Evolutionary conservation across 2,329 filamentous ascomycete species (phyloP).

Genomic region (Elsinoe australis): DNA sequence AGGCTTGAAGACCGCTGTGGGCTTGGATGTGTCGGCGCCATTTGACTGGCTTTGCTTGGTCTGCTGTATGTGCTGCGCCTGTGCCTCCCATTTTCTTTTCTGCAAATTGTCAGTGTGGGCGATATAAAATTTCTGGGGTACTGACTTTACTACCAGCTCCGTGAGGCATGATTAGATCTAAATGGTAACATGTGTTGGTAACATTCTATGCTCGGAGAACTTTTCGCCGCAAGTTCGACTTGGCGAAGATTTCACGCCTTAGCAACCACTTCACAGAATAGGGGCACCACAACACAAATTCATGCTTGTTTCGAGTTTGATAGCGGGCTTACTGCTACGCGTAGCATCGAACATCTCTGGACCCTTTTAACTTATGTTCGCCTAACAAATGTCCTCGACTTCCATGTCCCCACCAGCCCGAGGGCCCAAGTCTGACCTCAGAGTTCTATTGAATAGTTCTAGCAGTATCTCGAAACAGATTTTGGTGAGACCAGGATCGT

Average conservation of each 20-base stretch:
- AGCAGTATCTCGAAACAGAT: conserved; percentile 86
- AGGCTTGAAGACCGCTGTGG: conserved; percentile 61
- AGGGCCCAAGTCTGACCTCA: conserved; percentile 72
- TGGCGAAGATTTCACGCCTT: too few relatives aligned
- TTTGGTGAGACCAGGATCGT: conserved; percentile 78
- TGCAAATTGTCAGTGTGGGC: neutral
- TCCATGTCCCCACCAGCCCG: conserved; percentile 46
- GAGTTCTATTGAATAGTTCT: conserved; percentile 70
- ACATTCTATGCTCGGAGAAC: neutral
- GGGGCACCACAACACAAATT: too few relatives aligned
- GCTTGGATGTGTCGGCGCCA: conserved; percentile 53
- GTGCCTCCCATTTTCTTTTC: conserved; percentile 8
- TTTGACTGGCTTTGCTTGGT: conserved; percentile 6
- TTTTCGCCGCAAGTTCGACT: neutral
- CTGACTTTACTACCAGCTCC: conserved; percentile 14
- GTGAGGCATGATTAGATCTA: conserved; percentile 2
- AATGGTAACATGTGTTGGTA: neutral
- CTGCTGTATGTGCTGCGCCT: neutral
- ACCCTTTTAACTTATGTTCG: too few relatives aligned
- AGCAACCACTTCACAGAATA: too few relatives aligned
- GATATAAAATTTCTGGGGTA: too few relatives aligned
- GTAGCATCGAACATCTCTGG: too few relatives aligned
- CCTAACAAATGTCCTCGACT: conserved; percentile 33
- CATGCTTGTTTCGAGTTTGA: too few relatives aligned
- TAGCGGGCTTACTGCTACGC: too few relatives aligned